Evolutionary conservation across 805 yeast genomes (phyloP).

Genomic region (Candida caryicola): DNA sequence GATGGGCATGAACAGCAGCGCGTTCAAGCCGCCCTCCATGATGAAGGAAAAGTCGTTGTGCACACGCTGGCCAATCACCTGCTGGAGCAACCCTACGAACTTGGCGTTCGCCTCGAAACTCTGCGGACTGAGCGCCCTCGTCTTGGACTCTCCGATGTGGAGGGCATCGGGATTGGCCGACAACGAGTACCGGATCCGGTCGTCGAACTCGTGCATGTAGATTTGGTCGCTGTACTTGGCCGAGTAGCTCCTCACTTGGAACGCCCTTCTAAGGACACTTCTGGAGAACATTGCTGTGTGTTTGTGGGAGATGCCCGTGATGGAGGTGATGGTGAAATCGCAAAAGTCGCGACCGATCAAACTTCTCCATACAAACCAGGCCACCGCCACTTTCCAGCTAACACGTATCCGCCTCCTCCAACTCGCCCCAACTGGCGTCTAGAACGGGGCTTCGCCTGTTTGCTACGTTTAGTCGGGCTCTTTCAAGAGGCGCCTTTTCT

Average conservation of each 20-base stretch:
- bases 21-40: conserved; percentile 54
- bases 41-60: conserved; percentile 51
- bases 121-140: conserved; percentile 16
- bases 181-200: conserved; percentile 9
- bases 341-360: no score
- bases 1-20: conserved; percentile 60
- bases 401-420: no score
- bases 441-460: no score
- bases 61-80: conserved; percentile 20
- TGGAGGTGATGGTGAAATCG: no score
- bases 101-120: conserved; percentile 24
- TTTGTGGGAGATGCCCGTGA: no score
- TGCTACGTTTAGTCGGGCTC: no score
- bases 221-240: conserved; percentile 6
- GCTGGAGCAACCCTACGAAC: conserved; percentile 29
- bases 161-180: conserved; percentile 10
- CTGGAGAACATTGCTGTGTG: conserved; percentile 1
- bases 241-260: not conserved
- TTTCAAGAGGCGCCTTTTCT: no score
- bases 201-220: conserved; percentile 8
- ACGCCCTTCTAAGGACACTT: not conserved
- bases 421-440: no score
- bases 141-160: conserved; percentile 5
- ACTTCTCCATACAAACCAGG: no score
- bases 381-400: no score